A percentile compares a stretch with the other conserved stretches of the same genome.
phyloP scores from a whole-genome alignment of 306 rosid species.

The Vigna trinervia region DNA sequence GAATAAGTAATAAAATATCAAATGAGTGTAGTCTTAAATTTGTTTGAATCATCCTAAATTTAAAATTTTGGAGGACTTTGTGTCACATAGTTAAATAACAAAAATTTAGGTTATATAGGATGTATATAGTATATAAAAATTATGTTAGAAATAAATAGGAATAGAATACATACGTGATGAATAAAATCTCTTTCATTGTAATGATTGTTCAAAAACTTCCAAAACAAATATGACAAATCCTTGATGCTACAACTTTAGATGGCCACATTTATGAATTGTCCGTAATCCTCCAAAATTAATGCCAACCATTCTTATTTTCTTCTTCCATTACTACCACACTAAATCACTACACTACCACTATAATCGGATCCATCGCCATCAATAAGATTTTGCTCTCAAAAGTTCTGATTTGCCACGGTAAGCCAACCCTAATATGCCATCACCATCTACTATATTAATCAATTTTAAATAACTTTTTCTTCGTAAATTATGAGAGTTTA shows the following conservation, averaged over 20 bases:
- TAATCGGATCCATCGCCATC: conserved; percentile 17
- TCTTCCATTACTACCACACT: conserved; percentile 5
- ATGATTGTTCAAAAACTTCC: neutral
- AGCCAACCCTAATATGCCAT: neutral
- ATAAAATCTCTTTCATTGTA: neutral
- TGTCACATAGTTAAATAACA: no score
- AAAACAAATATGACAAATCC: conserved; percentile 9
- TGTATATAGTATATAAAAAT: no score
- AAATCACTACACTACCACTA: neutral
- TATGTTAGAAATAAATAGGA: no score
- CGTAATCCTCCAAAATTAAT: neutral
- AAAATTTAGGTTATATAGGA: no score
- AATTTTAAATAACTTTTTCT: neutral
- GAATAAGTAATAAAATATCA: no score
- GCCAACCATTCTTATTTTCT: conserved; percentile 7
- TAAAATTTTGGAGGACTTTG: no score
- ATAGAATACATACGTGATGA: neutral
- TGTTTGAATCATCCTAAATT: no score
- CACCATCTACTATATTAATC: neutral
- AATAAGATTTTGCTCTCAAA: neutral
- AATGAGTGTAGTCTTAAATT: no score
- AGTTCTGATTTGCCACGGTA: conserved; percentile 17
- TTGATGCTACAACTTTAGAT: neutral
- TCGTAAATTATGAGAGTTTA: neutral
- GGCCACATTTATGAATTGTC: neutral